Evolutionary conservation across 2,329 filamentous ascomycete genomes (phyloP).

Genomic region (Trichoderma brevicompactum): DNA sequence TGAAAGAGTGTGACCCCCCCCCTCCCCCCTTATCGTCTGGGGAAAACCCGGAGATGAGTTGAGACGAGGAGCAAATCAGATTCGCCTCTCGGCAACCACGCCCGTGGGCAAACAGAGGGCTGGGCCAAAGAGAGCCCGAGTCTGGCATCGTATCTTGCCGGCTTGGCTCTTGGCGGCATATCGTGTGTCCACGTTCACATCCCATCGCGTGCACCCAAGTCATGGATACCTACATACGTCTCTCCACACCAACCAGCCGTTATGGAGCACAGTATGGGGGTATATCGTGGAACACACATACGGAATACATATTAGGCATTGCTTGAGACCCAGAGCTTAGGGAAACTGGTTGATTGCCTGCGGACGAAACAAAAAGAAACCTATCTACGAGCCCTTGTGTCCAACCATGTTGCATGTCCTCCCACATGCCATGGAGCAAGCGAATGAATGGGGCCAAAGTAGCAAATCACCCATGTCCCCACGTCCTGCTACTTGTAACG

Average conservation of each 20-base stretch:
- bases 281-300: not conserved
- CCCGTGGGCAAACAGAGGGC: not conserved
- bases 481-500: conserved; percentile 9
- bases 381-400: not conserved
- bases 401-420: not conserved
- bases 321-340: not conserved
- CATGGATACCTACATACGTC: not conserved
- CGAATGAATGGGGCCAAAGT: not conserved
- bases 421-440: not conserved
- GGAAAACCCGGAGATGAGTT: not conserved
- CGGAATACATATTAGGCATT: not conserved
- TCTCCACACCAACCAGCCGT: conserved; percentile 1
- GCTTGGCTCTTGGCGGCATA: conserved; percentile 11
- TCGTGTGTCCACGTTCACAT: conserved; percentile 4
- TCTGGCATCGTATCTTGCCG: not conserved
- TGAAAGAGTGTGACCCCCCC: not conserved
- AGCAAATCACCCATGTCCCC: not conserved
- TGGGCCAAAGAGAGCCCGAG: conserved; percentile 2
- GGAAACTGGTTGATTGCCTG: not conserved
- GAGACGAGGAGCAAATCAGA: not conserved
- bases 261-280: not conserved
- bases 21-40: conserved; percentile 7
- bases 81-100: not conserved
- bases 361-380: too few relatives aligned
- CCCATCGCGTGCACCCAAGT: conserved; percentile 22